A percentile compares a stretch with the other conserved stretches of the same genome.
phyloP scores from a whole-genome alignment of 352 stramenopile genomes.

The Globisporangium lucens region DNA sequence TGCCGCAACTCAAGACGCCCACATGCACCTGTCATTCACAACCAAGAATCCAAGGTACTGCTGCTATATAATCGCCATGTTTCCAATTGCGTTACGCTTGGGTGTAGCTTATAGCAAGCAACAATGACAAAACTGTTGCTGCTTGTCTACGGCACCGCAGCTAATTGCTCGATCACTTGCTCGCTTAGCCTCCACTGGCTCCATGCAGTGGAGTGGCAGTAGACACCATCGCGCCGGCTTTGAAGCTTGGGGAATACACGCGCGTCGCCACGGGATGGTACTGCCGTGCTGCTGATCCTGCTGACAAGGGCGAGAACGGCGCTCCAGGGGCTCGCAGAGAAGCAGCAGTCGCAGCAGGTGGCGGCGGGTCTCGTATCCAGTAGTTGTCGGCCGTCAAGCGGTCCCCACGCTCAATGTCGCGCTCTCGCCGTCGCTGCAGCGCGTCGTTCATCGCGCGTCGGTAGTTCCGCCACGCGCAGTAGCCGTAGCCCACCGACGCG shows the following conservation, averaged over 20 bases:
- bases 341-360: not conserved
- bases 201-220: not conserved
- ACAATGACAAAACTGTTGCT: not conserved
- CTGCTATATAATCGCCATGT: not conserved
- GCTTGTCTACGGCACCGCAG: not conserved
- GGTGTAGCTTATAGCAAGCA: not conserved
- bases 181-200: not conserved
- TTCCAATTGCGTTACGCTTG: not conserved
- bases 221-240: not conserved
- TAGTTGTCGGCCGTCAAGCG: conserved; percentile 26
- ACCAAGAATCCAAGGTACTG: not conserved
- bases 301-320: not conserved
- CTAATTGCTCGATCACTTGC: not conserved
- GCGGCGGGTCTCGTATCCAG: conserved; percentile 21
- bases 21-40: not conserved
- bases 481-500: conserved; percentile 23
- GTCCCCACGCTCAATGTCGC: conserved; percentile 22
- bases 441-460: conserved; percentile 26
- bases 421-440: conserved; percentile 24
- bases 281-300: not conserved
- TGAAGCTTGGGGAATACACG: conserved; percentile 16
- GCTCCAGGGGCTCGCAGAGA: not conserved
- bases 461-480: conserved; percentile 35
- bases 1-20: not conserved
- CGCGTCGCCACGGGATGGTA: not conserved